Evolutionary conservation across 768 basidiomycete species (phyloP).

Genomic region (Termitomyces sp.): DNA sequence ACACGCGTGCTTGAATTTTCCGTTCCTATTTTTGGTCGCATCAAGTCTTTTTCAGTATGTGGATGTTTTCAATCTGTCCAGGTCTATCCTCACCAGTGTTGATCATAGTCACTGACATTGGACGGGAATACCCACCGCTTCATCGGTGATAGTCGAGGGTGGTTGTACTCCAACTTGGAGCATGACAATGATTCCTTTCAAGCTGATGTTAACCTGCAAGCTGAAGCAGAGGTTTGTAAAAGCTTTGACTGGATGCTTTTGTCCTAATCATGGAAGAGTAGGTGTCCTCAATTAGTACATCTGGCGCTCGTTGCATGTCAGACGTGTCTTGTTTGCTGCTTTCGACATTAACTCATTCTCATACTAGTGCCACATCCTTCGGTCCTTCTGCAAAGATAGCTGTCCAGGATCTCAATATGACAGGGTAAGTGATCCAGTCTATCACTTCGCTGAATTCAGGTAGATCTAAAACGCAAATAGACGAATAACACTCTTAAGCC

Average conservation of each 20-base stretch:
- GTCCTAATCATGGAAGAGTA: constrained; percentile 14
- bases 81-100: neutral
- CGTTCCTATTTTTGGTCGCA: constrained; percentile 29
- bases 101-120: constrained; percentile 27
- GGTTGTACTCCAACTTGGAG: constrained; percentile 34
- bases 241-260: neutral
- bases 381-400: constrained; percentile 48
- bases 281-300: constrained; percentile 49
- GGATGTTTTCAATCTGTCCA: neutral
- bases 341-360: neutral
- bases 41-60: constrained; percentile 46
- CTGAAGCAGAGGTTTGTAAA: constrained; percentile 28
- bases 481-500: constrained; percentile 30
- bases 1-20: constrained; percentile 23
- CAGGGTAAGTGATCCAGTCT: constrained; percentile 30
- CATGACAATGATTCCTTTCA: constrained; percentile 27
- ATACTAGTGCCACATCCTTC: constrained; percentile 48
- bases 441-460: neutral
- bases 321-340: constrained; percentile 14
- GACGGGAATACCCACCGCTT: constrained; percentile 30
- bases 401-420: constrained; percentile 35
- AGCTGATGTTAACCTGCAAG: constrained; percentile 37
- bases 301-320: constrained; percentile 45
- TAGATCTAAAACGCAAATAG: constrained; percentile 18
- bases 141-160: constrained; percentile 49